Evolutionary conservation across 805 yeast species (phyloP), one percentile per base, ranked within the genome.

Genomic region (Saturnispora gosingensis): DNA sequence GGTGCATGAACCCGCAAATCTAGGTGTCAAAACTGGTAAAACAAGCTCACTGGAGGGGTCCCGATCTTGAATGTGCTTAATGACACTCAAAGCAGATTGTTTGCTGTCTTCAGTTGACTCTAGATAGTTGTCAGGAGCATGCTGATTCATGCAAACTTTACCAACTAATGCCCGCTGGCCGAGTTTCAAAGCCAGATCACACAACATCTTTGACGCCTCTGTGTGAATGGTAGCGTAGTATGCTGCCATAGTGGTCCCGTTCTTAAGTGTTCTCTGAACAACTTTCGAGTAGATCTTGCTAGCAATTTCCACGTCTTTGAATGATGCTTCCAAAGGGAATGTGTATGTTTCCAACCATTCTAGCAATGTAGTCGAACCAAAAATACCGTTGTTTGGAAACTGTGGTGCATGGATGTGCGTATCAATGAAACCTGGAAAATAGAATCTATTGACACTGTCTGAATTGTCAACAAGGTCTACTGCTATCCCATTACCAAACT

Each of bases 161-260:
- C 99, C 99, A 38, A 93, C 80, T 50, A 86, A 76, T 0, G 96
- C 97, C 54, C 97, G 73, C 67, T 90, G 98, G 38, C 96, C 96
- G 30, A 70, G 58, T 39, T 71, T 54, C 11, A 82, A 68, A 35
- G 91, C 81, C 15, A 85, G 64, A 53, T 83, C 85, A 1, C 95
- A 96, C 60, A 93, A 76, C 36, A 83, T 59, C 48, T 83, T 83
- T 2, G 97, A 78, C 3, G 96, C 82, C 6, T 77, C 78, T 0
- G 82, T 72, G 62, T 91, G 95, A 45, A 88, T 82, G 0, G 98
- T 89, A 4, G 97, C 91, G 65, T 82, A 93, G 69, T 93, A 93
- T 0, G 95, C 76, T 0, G 96, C 96, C 51, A 91, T 82, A 1
- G 99, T 93, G 0, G 98, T 93, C 20, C 99, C 99, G 62, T 82